Conservation (phyloP, 1,139 yeast genomes). For the Saccharomyces uvarum region DNA sequence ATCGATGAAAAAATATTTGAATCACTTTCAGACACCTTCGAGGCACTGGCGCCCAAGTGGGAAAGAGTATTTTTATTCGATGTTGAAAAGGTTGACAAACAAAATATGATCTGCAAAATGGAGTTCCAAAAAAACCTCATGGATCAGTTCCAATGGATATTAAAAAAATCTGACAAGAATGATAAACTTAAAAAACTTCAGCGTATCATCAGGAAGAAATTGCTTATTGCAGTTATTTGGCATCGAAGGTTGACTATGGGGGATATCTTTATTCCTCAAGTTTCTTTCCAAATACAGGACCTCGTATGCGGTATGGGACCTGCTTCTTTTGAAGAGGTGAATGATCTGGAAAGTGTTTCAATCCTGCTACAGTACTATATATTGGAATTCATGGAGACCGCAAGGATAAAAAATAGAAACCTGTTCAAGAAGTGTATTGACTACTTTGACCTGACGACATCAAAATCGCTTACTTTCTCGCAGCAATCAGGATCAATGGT, state of each 20-base stretch:
- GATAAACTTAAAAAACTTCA: neutral
- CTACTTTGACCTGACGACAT: constrained; percentile 7
- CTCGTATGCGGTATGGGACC: neutral
- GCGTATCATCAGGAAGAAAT: neutral
- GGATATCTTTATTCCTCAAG: neutral
- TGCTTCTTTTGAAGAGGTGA: neutral
- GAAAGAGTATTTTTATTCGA: constrained; percentile 7
- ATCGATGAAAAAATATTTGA: constrained; percentile 1
- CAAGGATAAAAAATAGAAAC: neutral
- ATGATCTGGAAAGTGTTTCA: neutral
- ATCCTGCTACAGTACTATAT: constrained; percentile 9
- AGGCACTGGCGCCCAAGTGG: constrained; percentile 4
- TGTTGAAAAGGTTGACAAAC: constrained; percentile 4
- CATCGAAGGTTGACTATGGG: neutral
- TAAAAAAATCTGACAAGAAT: neutral
- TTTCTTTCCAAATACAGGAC: neutral
- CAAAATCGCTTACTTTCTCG: constrained; percentile 14
- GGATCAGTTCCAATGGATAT: constrained; percentile 2
- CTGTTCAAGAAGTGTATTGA: constrained; percentile 7
- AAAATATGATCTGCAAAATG: constrained; percentile 6
- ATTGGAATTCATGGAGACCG: constrained; percentile 8
- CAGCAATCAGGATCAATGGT: constrained; percentile 18
- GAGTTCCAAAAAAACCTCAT: constrained; percentile 7
- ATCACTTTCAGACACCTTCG: neutral
- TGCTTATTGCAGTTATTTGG: neutral